Percentiles rank a stretch among this genome's conserved stretches.
These are phyloP conservation scores for Beta corolliflora DNA, from an alignment of 179 eudicot species.

Conservation along the genomic window DNA sequence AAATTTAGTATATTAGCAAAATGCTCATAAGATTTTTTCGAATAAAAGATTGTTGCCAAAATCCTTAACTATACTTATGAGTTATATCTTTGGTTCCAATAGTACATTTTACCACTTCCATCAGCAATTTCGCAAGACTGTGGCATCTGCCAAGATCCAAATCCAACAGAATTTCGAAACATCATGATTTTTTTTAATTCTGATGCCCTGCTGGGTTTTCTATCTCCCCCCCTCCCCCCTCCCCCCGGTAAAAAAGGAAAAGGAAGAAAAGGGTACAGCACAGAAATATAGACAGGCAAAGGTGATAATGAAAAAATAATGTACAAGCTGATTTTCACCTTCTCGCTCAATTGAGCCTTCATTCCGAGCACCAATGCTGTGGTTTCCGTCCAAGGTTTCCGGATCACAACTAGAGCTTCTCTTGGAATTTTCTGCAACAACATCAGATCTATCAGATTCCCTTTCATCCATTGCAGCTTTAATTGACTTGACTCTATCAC, in stretches of 20 bases:
- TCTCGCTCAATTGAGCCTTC: conserved; percentile 18
- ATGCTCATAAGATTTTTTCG: neutral
- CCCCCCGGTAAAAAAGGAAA: neutral
- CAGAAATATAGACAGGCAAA: neutral
- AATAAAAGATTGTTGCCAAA: neutral
- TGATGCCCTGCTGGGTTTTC: neutral
- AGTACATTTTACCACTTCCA: neutral
- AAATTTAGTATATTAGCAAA: conserved; percentile 14
- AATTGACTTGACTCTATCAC: conserved; percentile 28
- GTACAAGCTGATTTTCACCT: conserved; percentile 24
- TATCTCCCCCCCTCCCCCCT: neutral
- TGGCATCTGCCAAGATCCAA: neutral
- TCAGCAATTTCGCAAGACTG: neutral
- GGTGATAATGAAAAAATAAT: neutral
- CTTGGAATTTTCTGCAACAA: conserved; percentile 23
- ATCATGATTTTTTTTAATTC: neutral
- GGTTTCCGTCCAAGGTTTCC: conserved; percentile 24
- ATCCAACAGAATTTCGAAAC: neutral
- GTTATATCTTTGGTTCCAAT: neutral
- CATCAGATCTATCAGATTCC: conserved; percentile 37
- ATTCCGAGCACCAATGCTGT: conserved; percentile 12
- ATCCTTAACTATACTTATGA: neutral
- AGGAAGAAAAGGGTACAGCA: neutral
- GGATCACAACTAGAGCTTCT: conserved; percentile 9
- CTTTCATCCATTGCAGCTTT: conserved; percentile 25